These are phyloP conservation scores for Aspergillus quadrilineatus DNA, from an alignment of 2,329 filamentous ascomycete genomes.

Conservation along the genomic window DNA sequence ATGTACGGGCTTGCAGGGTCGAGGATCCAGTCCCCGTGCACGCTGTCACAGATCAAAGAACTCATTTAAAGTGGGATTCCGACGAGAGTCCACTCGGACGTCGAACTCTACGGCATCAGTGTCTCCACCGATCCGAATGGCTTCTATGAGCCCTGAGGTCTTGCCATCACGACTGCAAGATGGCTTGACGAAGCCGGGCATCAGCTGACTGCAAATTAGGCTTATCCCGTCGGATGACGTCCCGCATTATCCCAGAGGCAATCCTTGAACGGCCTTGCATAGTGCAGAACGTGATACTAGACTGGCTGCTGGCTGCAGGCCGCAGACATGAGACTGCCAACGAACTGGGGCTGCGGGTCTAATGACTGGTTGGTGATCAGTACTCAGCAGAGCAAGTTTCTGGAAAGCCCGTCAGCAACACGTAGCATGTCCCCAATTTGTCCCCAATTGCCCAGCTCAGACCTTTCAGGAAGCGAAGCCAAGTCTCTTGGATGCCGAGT, in stretches of 20 bases:
- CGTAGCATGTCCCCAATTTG: neutral
- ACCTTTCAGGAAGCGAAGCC: neutral
- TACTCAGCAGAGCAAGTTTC: neutral
- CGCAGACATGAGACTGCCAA: neutral
- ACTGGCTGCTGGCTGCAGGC: neutral
- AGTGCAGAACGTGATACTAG: neutral
- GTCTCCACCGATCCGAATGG: too few species aligned
- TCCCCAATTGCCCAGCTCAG: neutral
- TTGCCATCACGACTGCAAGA: too few species aligned
- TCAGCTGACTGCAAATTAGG: slow-evolving; percentile 1
- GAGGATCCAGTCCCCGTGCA: too few species aligned
- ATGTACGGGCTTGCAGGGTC: too few species aligned
- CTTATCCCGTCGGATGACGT: neutral
- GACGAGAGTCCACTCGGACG: too few species aligned
- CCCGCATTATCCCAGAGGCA: neutral
- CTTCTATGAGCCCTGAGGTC: too few species aligned
- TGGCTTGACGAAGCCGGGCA: neutral
- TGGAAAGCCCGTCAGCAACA: neutral
- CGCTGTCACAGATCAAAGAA: too few species aligned
- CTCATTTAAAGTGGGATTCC: too few species aligned
- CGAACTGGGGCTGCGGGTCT: neutral
- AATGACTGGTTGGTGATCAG: neutral
- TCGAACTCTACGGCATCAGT: too few species aligned
- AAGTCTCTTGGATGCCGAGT: neutral
- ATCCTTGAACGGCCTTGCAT: slow-evolving; percentile 1